Conservation (phyloP, 108 stramenopile genomes). For the Aurantiochytrium sp. region DNA sequence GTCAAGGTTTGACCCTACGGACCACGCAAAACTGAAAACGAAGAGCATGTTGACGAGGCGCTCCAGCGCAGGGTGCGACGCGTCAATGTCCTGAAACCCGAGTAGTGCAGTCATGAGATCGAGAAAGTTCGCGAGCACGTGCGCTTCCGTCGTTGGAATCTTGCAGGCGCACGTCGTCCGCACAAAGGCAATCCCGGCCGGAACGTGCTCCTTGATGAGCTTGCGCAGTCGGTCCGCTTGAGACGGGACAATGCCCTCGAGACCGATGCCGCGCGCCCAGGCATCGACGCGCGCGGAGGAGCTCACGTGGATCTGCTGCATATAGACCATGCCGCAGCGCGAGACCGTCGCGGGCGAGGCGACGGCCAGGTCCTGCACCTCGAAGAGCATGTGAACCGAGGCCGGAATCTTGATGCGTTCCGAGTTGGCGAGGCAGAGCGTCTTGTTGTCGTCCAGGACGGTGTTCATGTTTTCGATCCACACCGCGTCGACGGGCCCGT, state of each 20-base stretch:
- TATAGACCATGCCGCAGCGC: conserved; percentile 69
- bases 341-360: conserved; percentile 66
- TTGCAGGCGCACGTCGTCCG: conserved; percentile 33
- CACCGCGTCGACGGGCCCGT: conserved; percentile 66
- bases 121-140: conserved; percentile 43
- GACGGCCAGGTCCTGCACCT: conserved; percentile 60
- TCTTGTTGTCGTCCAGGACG: conserved; percentile 68
- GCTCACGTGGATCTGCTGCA: conserved; percentile 54
- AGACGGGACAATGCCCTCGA: conserved; percentile 30
- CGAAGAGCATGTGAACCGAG: conserved; percentile 65
- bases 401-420: conserved; percentile 62
- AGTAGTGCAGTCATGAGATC: conserved; percentile 39
- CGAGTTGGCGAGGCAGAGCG: conserved; percentile 62
- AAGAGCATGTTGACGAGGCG: conserved; percentile 42
- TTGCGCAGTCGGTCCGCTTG: conserved; percentile 34
- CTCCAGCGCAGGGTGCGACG: conserved; percentile 29
- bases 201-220: conserved; percentile 40
- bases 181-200: conserved; percentile 40
- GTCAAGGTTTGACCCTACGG: conserved; percentile 50
- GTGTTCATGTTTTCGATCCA: conserved; percentile 75
- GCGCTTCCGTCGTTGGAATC: conserved; percentile 42
- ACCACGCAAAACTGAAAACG: conserved; percentile 53
- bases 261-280: conserved; percentile 2
- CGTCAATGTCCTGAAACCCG: conserved; percentile 35
- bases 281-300: conserved; percentile 30